Evolutionary conservation across 768 basidiomycete species (phyloP), one percentile per base, ranked within the genome.

Genomic region (Daedaleopsis nitida): DNA sequence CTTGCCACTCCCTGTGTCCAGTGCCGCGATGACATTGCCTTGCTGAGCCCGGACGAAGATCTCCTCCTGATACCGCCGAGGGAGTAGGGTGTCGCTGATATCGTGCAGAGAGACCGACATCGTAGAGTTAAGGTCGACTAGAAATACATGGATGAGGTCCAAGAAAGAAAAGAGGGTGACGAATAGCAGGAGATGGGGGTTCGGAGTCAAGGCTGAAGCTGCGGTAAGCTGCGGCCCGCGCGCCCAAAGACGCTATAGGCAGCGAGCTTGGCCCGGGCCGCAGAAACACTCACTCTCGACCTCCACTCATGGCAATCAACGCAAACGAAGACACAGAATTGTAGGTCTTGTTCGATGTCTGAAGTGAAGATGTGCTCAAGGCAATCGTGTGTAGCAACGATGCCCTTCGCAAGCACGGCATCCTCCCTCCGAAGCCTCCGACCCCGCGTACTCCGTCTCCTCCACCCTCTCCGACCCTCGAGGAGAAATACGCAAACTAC

Each of bases 251-350:
- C 27, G 27, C 27, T 7, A 32, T 32, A 32, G 4, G 7, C 27
- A 32, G 27, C 27, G 27, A 32, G 4, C 27, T 32, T 7, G 27
- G 27, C 27, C 27, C 27, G 27, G 27, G 27, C 27, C 3, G 27
- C 27, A 32, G 27, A 32, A 32, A 32, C 27, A 32, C 27, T 32
- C 27, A 32, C 27, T 32, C 27, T 32, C 27, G 27, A 32, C 27
- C 27, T 32, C 4, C 27, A 32, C 27, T 32, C 12, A 88, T 90
- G 88, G 76, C 87, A 7, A 74, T 89, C 56, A 93, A 95, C 71
- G 83, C 90, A 34, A 81, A 94, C 80, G 91, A 96, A 79, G 95
- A 98, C 73, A 96, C 95, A 2, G 95, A 98, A 83, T 97, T 98
- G 95, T 96, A 73, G 75, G 91, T 74, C 21, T 5, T 7, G 16